Base-by-base conservation (phyloP, 495 filamentous ascomycete genomes). In the Sporormia fimetaria region DNA sequence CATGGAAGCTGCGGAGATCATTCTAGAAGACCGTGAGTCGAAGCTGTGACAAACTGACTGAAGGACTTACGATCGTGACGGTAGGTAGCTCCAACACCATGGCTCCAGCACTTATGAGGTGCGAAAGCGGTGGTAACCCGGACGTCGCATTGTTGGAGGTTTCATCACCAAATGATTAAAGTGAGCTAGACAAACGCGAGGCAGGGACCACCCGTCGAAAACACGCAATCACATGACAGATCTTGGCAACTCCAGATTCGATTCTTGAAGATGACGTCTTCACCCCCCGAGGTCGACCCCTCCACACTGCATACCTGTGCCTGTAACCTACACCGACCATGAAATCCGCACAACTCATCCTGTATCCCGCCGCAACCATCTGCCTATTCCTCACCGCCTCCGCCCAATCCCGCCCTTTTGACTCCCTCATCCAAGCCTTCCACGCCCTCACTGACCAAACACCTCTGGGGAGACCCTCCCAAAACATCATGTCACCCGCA, bases 1-100 rank as follows among this genome's bases (percentile, higher is more conserved):
- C 51, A 56, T 87, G 78, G 59, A 92, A 92, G 20, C 67, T 66
- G 47, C 65, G 59, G 33, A 90, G 74, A 42, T 90, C 83, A 60
- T 76, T 75, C 82, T 88, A 21, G 12, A 16, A 15, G 11, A 15
- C n/a, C n/a, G n/a, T 27, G n/a, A 6, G 16, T 38, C 18, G 40
- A 28, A 15, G 33, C 6, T 23, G 16, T n/a, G 17, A 22, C 0
- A 18, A 12, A 21, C 9, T 1, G n/a, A 18, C 7, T n/a, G 15
- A 10, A 37, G 23, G 23, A 20, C 31, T 21, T 40, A 52, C 49
- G 16, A 41, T 26, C 20, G 37, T 54, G 27, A 54, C 37, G 7
- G 38, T 46, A 15, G 51, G 45, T 21, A 54, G 4, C 14, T 49
- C 34, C 14, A 47, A n/a, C 15, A 18, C 32, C 33, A 37, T 45